phyloP scores from a whole-genome alignment of 805 yeast species.

The Grigorovia humatica region DNA sequence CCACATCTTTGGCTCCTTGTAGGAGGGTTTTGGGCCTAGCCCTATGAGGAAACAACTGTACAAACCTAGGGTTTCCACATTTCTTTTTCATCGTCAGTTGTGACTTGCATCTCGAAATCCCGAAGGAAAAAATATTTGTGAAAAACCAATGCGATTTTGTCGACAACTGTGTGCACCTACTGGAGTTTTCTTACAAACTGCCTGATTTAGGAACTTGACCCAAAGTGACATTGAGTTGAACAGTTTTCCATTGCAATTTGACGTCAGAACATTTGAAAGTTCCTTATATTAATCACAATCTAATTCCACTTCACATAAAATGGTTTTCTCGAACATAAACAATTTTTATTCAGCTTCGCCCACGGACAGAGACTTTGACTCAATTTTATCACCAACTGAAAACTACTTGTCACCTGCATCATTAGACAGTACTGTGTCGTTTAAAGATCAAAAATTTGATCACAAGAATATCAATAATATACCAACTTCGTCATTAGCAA shows the following conservation, averaged over 20 bases:
- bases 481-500: slow-evolving; percentile 5
- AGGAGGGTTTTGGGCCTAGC: no score
- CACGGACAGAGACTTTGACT: slow-evolving; percentile 4
- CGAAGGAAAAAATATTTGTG: slow-evolving; percentile 1
- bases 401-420: slow-evolving; percentile 17
- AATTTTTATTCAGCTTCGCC: slow-evolving; percentile 1
- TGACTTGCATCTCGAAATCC: slow-evolving; percentile 2
- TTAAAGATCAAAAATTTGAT: slow-evolving; percentile 5
- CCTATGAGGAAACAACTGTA: no score
- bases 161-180: background rate
- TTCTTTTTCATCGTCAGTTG: no score
- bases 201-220: background rate
- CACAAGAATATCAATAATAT: background rate
- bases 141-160: background rate
- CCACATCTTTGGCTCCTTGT: no score
- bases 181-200: background rate
- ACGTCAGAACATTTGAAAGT: background rate
- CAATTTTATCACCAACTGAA: slow-evolving; percentile 9
- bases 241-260: background rate
- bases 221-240: background rate
- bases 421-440: slow-evolving; percentile 11
- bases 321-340: slow-evolving; percentile 3
- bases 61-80: no score
- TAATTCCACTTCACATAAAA: background rate
- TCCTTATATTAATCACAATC: background rate